Evolutionary conservation across 805 yeast species (phyloP), one percentile per base, ranked within the genome.

Genomic region (Candida boleticola): DNA sequence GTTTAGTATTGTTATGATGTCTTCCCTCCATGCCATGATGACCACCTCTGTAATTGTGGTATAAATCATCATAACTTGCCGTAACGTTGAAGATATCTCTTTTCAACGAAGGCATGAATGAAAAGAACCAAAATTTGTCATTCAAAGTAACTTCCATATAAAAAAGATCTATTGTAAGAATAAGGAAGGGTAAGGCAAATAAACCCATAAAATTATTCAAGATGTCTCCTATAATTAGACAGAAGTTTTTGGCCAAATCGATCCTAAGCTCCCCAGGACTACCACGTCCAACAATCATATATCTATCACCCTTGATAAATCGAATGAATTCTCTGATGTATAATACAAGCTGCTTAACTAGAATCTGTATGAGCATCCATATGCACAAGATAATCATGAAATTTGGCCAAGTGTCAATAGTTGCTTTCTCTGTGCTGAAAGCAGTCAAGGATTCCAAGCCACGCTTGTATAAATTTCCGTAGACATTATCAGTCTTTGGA

Each of bases 161-260:
- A 18, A 42, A 25, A 45, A 53, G 46, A 36, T 49, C 58, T 4
- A 58, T 45, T 0, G 77, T 63, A 31, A 70, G 49, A 1, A 74
- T 59, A 39, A 77, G 55, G 37, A 75, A 67, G 1, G 82, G 80
- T 21, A 64, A 57, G 0, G 69, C 71, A 48, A 70, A 68, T 1
- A 64, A 44, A 18, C 56, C 48, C 43, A 73, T 51, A 37, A 66
- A 66, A 14, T 58, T 49, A 19, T 60, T 53, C 5, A 67, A 38
- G 1, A 62, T 11, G 21, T 61, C 50, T 3, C 80, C 80, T 5
- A 64, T 13, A 2, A 59, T 43, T 17, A 54, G 52, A 32, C 52
- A 53, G 6, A 53, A 7, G 32, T 59, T 56, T 36, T 60, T 62
- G 27, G n/a, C 26, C 16, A 39, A 14, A n/a, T 39, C 36, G 1